Evolutionary conservation across 768 basidiomycete species (phyloP).

Genomic region (Leccinellum albellum): DNA sequence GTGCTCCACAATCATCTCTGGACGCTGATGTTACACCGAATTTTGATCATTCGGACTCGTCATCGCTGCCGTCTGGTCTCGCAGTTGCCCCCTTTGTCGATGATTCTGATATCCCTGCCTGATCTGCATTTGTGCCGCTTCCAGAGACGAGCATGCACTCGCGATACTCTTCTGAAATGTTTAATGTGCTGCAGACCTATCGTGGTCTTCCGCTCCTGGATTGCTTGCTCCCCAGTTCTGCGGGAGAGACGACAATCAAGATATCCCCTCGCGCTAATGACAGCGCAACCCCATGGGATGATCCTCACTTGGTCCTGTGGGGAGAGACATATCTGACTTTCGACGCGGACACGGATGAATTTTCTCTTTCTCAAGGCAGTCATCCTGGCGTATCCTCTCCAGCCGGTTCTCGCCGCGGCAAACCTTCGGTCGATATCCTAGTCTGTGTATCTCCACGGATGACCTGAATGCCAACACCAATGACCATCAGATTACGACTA

Average conservation of each 20-base stretch:
- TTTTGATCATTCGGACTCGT: constrained; percentile 2
- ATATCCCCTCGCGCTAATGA: constrained; percentile 65
- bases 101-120: constrained; percentile 24
- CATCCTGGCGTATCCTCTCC: constrained; percentile 39
- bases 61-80: constrained; percentile 19
- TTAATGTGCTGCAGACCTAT: constrained; percentile 78
- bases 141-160: constrained; percentile 53
- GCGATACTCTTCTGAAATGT: constrained; percentile 69
- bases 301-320: constrained; percentile 92
- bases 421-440: constrained; percentile 26
- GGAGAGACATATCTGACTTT: constrained; percentile 47
- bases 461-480: constrained; percentile 29
- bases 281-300: constrained; percentile 72
- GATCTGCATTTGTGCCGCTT: constrained; percentile 34
- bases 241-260: constrained; percentile 66
- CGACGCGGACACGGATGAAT: constrained; percentile 34
- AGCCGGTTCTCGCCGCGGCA: constrained; percentile 35
- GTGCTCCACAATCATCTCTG: constrained; percentile 7
- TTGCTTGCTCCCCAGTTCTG: constrained; percentile 51
- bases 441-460: constrained; percentile 22
- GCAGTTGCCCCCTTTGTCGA: constrained; percentile 27
- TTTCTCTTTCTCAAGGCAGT: constrained; percentile 38
- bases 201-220: constrained; percentile 73
- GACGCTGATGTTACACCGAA: neutral
- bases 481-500: constrained; percentile 64